A percentile compares a stretch with the other conserved stretches of the same genome.
These are phyloP conservation scores for Paratrypanosoma confusum DNA, from an alignment of 208 protist genomes.

Conservation along the genomic window DNA sequence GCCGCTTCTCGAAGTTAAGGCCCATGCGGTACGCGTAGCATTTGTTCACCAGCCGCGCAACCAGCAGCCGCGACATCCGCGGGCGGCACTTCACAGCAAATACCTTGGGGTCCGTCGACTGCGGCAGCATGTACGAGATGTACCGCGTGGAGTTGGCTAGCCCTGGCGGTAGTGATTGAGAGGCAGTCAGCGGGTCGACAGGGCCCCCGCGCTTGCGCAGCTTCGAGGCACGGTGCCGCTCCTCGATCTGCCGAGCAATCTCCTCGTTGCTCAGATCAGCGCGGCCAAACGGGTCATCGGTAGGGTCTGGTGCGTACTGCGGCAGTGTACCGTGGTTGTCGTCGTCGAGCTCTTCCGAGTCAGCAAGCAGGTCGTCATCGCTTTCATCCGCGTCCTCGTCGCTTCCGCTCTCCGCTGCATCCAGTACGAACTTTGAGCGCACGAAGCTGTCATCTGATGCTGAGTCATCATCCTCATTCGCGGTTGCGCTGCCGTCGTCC, in stretches of 20 bases:
- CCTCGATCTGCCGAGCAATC: constrained; percentile 66
- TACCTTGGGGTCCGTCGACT: constrained; percentile 76
- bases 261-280: constrained; percentile 61
- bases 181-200: constrained; percentile 8
- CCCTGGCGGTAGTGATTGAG: constrained; percentile 16
- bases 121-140: constrained; percentile 61
- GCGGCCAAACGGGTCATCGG: constrained; percentile 51
- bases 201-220: constrained; percentile 8
- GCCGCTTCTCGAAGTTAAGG: constrained; percentile 58
- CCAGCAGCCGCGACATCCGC: constrained; percentile 71
- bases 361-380: constrained; percentile 2
- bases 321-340: background rate
- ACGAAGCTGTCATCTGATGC: constrained; percentile 4
- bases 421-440: constrained; percentile 31
- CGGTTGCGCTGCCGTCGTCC: constrained; percentile 15
- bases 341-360: background rate
- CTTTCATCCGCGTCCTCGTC: constrained; percentile 9
- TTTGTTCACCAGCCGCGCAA: constrained; percentile 87
- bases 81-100: constrained; percentile 82
- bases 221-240: constrained; percentile 13
- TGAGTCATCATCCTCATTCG: constrained; percentile 16
- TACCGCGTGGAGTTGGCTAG: constrained; percentile 38
- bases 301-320: constrained; percentile 7
- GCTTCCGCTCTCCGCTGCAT: constrained; percentile 27
- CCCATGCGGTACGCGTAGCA: constrained; percentile 82